Evolutionary conservation across 2,329 filamentous ascomycete genomes (phyloP).

Genomic region (Davidsoniella eucalypti): DNA sequence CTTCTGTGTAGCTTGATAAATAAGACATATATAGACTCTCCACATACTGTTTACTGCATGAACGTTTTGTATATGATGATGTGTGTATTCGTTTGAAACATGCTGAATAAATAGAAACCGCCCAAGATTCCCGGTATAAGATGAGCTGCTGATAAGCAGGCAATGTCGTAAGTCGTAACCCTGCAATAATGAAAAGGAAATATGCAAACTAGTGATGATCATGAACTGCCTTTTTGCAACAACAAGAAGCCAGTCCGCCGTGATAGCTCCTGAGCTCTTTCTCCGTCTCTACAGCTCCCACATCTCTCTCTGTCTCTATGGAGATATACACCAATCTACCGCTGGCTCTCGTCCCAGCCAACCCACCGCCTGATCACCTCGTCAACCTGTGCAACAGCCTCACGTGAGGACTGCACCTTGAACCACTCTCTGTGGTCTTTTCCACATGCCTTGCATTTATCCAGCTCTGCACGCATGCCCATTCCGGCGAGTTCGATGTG

Average conservation of each 20-base stretch:
- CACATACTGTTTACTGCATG: too few relatives aligned
- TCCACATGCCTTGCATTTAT: constrained; percentile 60
- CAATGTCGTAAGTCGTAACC: too few relatives aligned
- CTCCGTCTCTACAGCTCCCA: not conserved
- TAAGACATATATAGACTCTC: too few relatives aligned
- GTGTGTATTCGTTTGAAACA: too few relatives aligned
- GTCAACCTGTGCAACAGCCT: constrained; percentile 49
- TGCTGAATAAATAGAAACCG: too few relatives aligned
- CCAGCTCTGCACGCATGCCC: constrained; percentile 35
- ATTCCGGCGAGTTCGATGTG: constrained; percentile 69
- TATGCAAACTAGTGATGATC: not conserved
- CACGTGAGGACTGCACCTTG: constrained; percentile 59
- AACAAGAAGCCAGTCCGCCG: not conserved
- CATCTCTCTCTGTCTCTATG: not conserved
- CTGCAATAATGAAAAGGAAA: not conserved
- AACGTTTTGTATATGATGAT: too few relatives aligned
- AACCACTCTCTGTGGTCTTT: constrained; percentile 92
- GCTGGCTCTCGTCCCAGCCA: constrained; percentile 50
- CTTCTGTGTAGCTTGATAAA: too few relatives aligned
- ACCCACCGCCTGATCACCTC: constrained; percentile 72
- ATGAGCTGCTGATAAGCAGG: too few relatives aligned
- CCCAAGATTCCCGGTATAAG: too few relatives aligned
- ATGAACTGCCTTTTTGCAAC: not conserved
- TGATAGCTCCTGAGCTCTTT: not conserved
- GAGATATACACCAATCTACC: not conserved